Evolutionary conservation across 1,284 basidiomycete species (phyloP), one percentile per base, ranked within the genome.

Genomic region (Ustilago nuda): DNA sequence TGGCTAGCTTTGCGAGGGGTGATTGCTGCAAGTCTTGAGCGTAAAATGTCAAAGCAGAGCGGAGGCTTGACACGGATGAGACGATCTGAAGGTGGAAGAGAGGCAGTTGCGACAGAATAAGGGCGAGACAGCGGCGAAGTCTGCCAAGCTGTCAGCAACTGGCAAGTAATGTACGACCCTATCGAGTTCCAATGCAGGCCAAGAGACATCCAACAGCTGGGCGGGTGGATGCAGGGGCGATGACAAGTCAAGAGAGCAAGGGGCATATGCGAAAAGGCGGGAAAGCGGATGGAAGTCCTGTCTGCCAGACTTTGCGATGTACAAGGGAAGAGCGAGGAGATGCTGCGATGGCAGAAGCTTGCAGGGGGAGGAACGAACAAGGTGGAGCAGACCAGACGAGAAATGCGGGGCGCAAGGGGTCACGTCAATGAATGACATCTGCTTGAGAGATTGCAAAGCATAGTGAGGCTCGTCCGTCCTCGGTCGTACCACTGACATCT

Each of bases 331-430:
- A 27, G 46, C 46, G 56, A 35, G 30, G 41, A 45, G 61, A 35
- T 61, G 70, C 61, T 71, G 41, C 70, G 57, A 66, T 56, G 53
- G 48, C 57, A 50, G 57, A 52, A 61, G 61, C 70, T 56, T 72
- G 70, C 64, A 72, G 56, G 56, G 54, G n/a, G 43, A 46, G 57
- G 41, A 56, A 57, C 37, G 56, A 46, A 62, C 32, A 15, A 50
- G 39, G 17, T 56, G 51, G 41, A 48, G 48, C 35, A 52, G 30
- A n/a, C 36, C 61, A 56, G 70, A 48, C 53, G 61, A 62, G 64
- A 67, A 72, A 72, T 67, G 70, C 65, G 61, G 64, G 65, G 70
- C 67, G 70, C 70, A 72, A 72, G 70, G 70, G 61, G 70, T 72
- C 64, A 72, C 48, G 70, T 72, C 64, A 72, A 72, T 72, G 70